A percentile compares a stretch with the other conserved stretches of the same genome.
These are phyloP conservation scores for Geotrichum citri-aurantii DNA, from an alignment of 1,139 yeast genomes.

Conservation along the genomic window DNA sequence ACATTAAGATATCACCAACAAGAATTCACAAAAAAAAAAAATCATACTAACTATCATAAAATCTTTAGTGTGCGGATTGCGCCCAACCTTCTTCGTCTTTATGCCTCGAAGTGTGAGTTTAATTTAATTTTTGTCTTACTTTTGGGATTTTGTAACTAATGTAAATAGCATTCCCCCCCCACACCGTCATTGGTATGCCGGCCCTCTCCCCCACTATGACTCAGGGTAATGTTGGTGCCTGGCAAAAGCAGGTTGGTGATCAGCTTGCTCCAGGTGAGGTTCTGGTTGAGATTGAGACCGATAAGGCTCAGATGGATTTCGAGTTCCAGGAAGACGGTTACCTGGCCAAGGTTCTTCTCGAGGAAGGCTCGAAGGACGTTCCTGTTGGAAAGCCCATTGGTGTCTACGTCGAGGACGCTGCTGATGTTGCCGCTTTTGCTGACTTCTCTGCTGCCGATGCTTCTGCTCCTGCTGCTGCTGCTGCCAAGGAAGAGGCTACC, in stretches of 20 bases:
- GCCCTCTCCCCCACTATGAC: conserved; percentile 99
- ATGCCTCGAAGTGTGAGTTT: conserved; percentile 37
- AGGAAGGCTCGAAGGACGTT: conserved; percentile 81
- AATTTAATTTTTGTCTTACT: too few species aligned
- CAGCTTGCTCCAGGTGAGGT: conserved; percentile 77
- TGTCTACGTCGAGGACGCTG: conserved; percentile 84
- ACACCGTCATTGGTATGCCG: conserved; percentile 75
- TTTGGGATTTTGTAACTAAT: conserved; percentile 3
- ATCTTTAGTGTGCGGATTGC: conserved; percentile 12
- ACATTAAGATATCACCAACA: background rate
- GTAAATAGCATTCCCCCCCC: conserved; percentile 43
- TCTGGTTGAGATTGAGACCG: conserved; percentile 95
- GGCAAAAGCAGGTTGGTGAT: conserved; percentile 90
- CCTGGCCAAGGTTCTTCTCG: conserved; percentile 84
- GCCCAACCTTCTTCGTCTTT: conserved; percentile 35
- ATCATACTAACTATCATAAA: background rate
- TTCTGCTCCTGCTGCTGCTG: conserved; percentile 48
- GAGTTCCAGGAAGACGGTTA: conserved; percentile 98
- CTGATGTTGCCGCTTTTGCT: conserved; percentile 81
- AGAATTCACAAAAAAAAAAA: background rate
- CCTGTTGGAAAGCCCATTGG: conserved; percentile 96
- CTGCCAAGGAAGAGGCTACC: conserved; percentile 38
- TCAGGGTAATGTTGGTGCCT: conserved; percentile 81
- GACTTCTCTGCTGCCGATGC: conserved; percentile 83
- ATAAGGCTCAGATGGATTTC: conserved; percentile 97